Percentiles rank a stretch among this genome's conserved stretches.
Evolutionary conservation across 2,329 filamentous ascomycete species (phyloP).

Genomic region (Talaromyces sp.): DNA sequence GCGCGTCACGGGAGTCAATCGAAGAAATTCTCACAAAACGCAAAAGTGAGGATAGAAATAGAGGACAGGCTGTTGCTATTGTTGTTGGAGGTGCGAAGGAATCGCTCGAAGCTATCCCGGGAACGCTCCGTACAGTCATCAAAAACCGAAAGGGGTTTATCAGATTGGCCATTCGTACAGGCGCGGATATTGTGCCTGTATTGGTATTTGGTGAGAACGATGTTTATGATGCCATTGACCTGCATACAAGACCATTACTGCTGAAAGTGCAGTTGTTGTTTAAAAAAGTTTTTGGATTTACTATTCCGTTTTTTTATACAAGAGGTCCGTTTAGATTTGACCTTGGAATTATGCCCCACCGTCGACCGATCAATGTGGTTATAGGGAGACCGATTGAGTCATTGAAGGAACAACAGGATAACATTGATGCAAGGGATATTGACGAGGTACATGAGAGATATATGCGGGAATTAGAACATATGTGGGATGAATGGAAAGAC

Average conservation of each 20-base stretch:
- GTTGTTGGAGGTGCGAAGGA: not conserved
- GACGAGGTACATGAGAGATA: not conserved
- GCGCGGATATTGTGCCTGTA: not conserved
- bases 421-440: not conserved
- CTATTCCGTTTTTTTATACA: not conserved
- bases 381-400: not conserved
- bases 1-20: not conserved
- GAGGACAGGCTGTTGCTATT: not conserved
- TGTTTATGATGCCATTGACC: not conserved
- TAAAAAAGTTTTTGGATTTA: not conserved
- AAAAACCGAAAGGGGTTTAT: not conserved
- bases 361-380: not conserved
- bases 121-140: not conserved
- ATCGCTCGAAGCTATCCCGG: not conserved
- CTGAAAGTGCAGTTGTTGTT: not conserved
- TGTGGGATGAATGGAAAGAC: not conserved
- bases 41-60: not conserved
- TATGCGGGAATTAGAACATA: not conserved
- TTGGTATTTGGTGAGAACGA: not conserved
- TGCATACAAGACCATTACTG: not conserved
- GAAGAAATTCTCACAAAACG: not conserved
- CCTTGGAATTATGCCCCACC: not conserved
- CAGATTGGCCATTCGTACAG: not conserved
- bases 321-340: not conserved
- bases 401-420: not conserved